These are phyloP conservation scores for Hebeloma cylindrosporum DNA, from an alignment of 768 basidiomycete genomes.

Conservation along the genomic window DNA sequence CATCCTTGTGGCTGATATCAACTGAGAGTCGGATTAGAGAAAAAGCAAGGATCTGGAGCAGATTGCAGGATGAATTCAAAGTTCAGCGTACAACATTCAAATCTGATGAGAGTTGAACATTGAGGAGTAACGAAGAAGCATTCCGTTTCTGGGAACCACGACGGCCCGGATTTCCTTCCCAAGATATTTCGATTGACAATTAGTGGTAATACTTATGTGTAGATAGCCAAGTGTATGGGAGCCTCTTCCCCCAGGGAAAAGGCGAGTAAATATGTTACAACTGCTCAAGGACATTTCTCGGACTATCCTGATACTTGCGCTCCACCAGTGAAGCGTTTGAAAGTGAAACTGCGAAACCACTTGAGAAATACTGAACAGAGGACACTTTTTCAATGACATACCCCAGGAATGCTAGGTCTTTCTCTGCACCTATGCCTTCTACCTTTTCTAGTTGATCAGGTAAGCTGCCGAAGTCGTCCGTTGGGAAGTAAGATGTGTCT, in stretches of 20 bases:
- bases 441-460: slow-evolving; percentile 59
- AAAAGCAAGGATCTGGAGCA: background rate
- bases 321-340: slow-evolving; percentile 68
- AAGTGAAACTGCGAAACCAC: slow-evolving; percentile 62
- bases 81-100: slow-evolving; percentile 1
- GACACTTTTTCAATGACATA: slow-evolving; percentile 36
- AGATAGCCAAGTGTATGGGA: slow-evolving; percentile 12
- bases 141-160: background rate
- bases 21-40: background rate
- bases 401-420: slow-evolving; percentile 69
- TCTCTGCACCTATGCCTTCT: slow-evolving; percentile 63
- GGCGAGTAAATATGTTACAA: slow-evolving; percentile 7
- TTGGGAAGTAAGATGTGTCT: slow-evolving; percentile 96
- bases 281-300: background rate
- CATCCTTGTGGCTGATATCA: slow-evolving; percentile 23
- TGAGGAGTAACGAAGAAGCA: slow-evolving; percentile 5
- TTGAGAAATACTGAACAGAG: slow-evolving; percentile 5
- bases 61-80: slow-evolving; percentile 4
- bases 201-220: no score
- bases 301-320: slow-evolving; percentile 28
- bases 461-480: slow-evolving; percentile 81
- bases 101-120: background rate
- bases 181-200: no score
- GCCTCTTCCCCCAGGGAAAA: background rate
- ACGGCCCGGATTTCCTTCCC: slow-evolving; percentile 6